Evolutionary conservation across 306 rosid species (phyloP), one percentile per base, ranked within the genome.

Genomic region (Quercus wislizeni): DNA sequence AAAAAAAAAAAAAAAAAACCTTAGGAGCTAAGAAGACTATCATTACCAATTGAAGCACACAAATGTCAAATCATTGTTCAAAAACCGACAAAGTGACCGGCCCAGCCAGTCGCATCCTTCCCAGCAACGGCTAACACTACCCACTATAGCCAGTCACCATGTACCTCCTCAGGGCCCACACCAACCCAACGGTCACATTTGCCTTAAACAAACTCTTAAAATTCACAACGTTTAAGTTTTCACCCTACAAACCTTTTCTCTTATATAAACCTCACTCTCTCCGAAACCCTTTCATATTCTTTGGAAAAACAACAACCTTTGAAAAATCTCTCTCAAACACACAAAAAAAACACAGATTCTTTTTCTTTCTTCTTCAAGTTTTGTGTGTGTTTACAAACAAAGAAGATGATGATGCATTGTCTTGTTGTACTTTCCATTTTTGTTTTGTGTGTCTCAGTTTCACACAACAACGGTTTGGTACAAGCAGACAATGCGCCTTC

Each of bases 101-200:
- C 27, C 74, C 61, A 61, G 57, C 77, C 69, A 75, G 82, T 80
- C 57, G 68, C 38, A 21, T 18, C 19, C 57, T 62, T 20, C 76
- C 80, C 25, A 14, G 80, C 69, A 91, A 93, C 98, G 97, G 91
- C 89, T 91, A 33, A 85, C 61, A 73, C 83, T 71, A 89, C 94
- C 80, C 80, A 71, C 82, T 33, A 74, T 68, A 69, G 73, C 83
- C 89, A 23, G 84, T 86, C 58, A 51, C 76, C 31, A 0, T 28
- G 13, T 3, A 4, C 8, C 5, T 8, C 46, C 46, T 0, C 3
- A 0, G 46, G 46, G 46, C 84, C 14, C 2, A 84, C 73, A 76
- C 38, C 72, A 52, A 57, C 80, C 64, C 85, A 93, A 91, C 95
- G 97, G 97, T 90, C 83, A 89, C 84, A 73, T 87, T 83, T 76